Evolutionary conservation across 352 stramenopile species (phyloP).

Genomic region (Elongisporangium anandrum): DNA sequence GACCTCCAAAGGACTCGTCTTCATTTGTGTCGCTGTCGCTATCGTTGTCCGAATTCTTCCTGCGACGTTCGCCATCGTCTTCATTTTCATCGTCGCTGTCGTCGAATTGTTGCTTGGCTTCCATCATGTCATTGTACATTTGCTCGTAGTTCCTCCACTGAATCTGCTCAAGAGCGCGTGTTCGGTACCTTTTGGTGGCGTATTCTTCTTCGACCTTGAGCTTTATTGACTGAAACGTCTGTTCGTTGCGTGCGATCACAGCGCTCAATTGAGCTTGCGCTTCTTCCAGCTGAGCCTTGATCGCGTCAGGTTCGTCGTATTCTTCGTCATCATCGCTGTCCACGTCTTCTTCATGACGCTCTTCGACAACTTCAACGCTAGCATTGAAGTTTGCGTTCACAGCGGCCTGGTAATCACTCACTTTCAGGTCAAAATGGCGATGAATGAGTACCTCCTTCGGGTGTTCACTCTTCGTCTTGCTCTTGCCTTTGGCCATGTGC

Average conservation of each 20-base stretch:
- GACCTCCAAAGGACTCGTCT: constrained; percentile 58
- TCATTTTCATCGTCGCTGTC: constrained; percentile 42
- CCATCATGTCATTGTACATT: constrained; percentile 60
- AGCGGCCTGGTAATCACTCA: constrained; percentile 20
- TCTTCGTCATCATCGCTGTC: constrained; percentile 51
- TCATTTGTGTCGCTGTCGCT: constrained; percentile 37
- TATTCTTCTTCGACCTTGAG: constrained; percentile 41
- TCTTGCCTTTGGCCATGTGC: constrained; percentile 12
- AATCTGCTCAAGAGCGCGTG: constrained; percentile 42
- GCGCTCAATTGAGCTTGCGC: constrained; percentile 43
- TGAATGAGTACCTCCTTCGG: constrained; percentile 48
- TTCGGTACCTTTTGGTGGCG: constrained; percentile 39
- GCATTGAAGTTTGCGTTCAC: constrained; percentile 38
- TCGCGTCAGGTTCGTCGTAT: constrained; percentile 34
- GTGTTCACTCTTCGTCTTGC: not conserved
- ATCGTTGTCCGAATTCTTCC: constrained; percentile 15
- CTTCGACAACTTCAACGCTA: constrained; percentile 29
- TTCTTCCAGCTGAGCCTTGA: constrained; percentile 40
- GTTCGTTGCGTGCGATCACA: constrained; percentile 39
- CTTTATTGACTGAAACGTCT: constrained; percentile 28
- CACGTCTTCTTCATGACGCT: constrained; percentile 30
- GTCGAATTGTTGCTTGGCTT: constrained; percentile 38
- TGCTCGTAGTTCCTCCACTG: constrained; percentile 54
- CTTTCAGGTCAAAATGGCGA: constrained; percentile 51
- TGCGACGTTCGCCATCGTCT: constrained; percentile 10